Percentiles rank a stretch among this genome's conserved stretches.
These are phyloP conservation scores for Niebla homalea DNA, from an alignment of 495 filamentous ascomycete genomes.

Conservation along the genomic window DNA sequence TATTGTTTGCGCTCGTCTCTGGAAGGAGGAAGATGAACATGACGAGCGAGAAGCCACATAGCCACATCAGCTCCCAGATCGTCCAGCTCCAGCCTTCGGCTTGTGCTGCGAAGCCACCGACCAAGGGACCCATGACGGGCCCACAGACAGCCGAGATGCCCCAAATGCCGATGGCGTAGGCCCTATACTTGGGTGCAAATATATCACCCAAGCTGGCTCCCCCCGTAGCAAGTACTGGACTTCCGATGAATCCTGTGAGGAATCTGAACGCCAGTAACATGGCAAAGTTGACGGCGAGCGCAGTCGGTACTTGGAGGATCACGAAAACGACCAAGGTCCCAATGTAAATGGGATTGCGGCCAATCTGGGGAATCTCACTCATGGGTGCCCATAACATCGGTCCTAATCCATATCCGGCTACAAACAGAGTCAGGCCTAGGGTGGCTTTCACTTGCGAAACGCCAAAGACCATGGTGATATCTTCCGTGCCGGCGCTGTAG, in stretches of 20 bases:
- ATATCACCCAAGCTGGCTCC: slow-evolving; percentile 23
- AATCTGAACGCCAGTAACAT: slow-evolving; percentile 22
- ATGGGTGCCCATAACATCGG: slow-evolving; percentile 22
- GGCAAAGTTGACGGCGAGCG: slow-evolving; percentile 20
- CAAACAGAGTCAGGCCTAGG: slow-evolving; percentile 25
- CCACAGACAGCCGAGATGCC: slow-evolving; percentile 25
- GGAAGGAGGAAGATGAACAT: slow-evolving; percentile 20
- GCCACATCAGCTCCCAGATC: slow-evolving; percentile 28
- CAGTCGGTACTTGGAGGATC: slow-evolving; percentile 16
- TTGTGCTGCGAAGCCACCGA: slow-evolving; percentile 28
- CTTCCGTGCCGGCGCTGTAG: slow-evolving; percentile 17
- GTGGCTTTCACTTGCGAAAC: slow-evolving; percentile 21
- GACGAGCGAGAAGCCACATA: slow-evolving; percentile 19
- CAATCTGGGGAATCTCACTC: slow-evolving; percentile 19
- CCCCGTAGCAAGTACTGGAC: slow-evolving; percentile 25
- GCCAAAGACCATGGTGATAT: slow-evolving; percentile 17
- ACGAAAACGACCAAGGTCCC: slow-evolving; percentile 20
- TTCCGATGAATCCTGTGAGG: slow-evolving; percentile 23
- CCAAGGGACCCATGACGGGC: slow-evolving; percentile 31
- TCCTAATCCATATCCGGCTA: slow-evolving; percentile 26
- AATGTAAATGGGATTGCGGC: slow-evolving; percentile 23
- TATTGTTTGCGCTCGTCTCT: slow-evolving; percentile 19
- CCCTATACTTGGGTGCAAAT: slow-evolving; percentile 11
- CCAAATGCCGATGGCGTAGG: slow-evolving; percentile 18
- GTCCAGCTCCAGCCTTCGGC: slow-evolving; percentile 31